These are phyloP conservation scores for Solanum corneliomulleri DNA, from an alignment of 257 asterid species.

Conservation along the genomic window DNA sequence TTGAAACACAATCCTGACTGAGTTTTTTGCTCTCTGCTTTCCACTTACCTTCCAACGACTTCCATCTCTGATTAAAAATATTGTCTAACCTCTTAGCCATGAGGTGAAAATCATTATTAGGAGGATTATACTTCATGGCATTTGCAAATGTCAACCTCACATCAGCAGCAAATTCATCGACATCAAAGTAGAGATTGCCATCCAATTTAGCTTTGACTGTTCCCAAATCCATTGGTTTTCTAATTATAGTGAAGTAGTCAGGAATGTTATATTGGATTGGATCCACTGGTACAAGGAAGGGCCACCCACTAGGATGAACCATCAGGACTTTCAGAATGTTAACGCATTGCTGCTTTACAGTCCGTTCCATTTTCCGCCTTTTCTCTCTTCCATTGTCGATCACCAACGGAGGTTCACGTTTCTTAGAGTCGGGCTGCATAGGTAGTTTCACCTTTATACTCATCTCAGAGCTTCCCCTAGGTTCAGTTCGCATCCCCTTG, in stretches of 20 bases:
- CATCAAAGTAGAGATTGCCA: conserved; percentile 30
- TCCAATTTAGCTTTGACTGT: conserved; percentile 48
- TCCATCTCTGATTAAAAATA: conserved; percentile 47
- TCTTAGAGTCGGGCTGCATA: conserved; percentile 12
- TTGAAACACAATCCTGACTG: background rate
- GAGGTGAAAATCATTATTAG: conserved; percentile 25
- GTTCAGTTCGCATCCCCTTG: conserved; percentile 17
- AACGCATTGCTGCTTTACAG: conserved; percentile 35
- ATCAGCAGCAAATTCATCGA: conserved; percentile 62
- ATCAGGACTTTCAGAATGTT: conserved; percentile 38
- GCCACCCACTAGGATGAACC: conserved; percentile 23
- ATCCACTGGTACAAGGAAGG: conserved; percentile 63
- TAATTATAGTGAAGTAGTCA: conserved; percentile 50
- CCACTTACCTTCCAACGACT: conserved; percentile 30
- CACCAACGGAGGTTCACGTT: conserved; percentile 32
- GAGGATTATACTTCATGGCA: conserved; percentile 69
- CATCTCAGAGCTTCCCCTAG: conserved; percentile 16
- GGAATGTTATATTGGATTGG: conserved; percentile 61
- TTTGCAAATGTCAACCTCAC: conserved; percentile 64
- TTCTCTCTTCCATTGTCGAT: conserved; percentile 28
- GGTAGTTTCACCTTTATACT: conserved; percentile 12
- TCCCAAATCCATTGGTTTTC: conserved; percentile 83
- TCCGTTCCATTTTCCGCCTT: conserved; percentile 42
- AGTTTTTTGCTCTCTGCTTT: conserved; percentile 10
- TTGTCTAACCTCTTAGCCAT: conserved; percentile 37